Evolutionary conservation across 345 rosid species (phyloP).

Genomic region (Aquilaria malaccensis): DNA sequence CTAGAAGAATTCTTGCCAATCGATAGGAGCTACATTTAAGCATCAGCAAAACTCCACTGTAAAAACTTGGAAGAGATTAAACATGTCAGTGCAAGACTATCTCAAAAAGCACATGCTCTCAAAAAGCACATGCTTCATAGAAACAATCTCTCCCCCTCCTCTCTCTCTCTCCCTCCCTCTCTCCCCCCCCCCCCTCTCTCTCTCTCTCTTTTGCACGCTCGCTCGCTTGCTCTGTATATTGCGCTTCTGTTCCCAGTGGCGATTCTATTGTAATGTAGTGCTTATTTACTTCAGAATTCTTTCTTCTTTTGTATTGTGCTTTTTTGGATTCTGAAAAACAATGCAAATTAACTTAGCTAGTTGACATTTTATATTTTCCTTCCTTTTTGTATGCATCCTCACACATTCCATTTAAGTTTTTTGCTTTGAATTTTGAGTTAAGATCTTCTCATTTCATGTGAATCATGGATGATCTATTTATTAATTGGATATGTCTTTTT

Average conservation of each 20-base stretch:
- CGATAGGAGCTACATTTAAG: no score
- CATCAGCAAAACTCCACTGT: not conserved
- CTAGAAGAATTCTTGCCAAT: no score
- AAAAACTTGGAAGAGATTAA: slow-evolving; percentile 6
- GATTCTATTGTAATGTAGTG: slow-evolving; percentile 77
- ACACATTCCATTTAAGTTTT: no score
- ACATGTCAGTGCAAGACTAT: slow-evolving; percentile 94
- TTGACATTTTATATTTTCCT: not conserved
- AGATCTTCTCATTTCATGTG: no score
- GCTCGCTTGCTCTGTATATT: slow-evolving; percentile 27
- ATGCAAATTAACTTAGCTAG: not conserved
- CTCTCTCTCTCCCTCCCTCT: not conserved
- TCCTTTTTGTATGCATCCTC: no score
- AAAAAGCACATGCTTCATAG: slow-evolving; percentile 94
- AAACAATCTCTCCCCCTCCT: slow-evolving; percentile 15
- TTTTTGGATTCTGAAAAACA: not conserved
- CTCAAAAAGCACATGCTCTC: slow-evolving; percentile 86
- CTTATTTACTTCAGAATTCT: not conserved
- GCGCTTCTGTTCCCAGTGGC: slow-evolving; percentile 83
- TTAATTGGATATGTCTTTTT: no score
- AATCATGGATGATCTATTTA: no score
- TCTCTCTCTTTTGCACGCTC: not conserved
- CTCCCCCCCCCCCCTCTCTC: not conserved
- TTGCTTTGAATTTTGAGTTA: no score
- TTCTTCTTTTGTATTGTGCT: not conserved